These are phyloP conservation scores for Claviceps pazoutovae DNA, from an alignment of 2,329 filamentous ascomycete species.

Conservation along the genomic window DNA sequence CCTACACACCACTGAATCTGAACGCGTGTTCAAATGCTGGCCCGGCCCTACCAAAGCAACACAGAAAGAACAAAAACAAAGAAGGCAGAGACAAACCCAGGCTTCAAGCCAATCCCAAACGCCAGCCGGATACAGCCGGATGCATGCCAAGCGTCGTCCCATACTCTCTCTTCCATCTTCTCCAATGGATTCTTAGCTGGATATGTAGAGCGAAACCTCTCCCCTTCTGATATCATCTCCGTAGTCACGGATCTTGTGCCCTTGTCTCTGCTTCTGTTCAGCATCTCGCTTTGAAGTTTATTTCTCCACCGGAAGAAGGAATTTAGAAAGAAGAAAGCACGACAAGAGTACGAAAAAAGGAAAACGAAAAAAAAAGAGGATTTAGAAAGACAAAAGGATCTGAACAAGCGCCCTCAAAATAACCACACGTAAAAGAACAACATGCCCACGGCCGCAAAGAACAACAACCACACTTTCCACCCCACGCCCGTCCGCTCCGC, in stretches of 20 bases:
- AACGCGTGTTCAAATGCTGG: too few species aligned
- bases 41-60: neutral
- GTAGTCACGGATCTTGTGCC: neutral
- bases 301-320: too few species aligned
- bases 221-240: neutral
- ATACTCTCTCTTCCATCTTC: neutral
- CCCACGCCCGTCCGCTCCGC: slow-evolving; percentile 85
- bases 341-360: neutral
- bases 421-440: slow-evolving; percentile 91
- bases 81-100: neutral
- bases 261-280: neutral
- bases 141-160: neutral
- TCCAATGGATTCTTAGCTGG: too few species aligned
- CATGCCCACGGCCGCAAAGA: slow-evolving; percentile 70
- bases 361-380: neutral
- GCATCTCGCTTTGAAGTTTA: too few species aligned
- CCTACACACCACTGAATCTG: too few species aligned
- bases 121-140: neutral
- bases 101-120: neutral
- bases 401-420: slow-evolving; percentile 36
- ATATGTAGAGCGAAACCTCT: neutral
- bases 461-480: slow-evolving; percentile 86
- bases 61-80: neutral
- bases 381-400: neutral
- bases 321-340: neutral